Percentiles rank a stretch among this genome's conserved stretches.
These are phyloP conservation scores for Rhodofomes roseus DNA, from an alignment of 1,284 basidiomycete species.

Conservation along the genomic window DNA sequence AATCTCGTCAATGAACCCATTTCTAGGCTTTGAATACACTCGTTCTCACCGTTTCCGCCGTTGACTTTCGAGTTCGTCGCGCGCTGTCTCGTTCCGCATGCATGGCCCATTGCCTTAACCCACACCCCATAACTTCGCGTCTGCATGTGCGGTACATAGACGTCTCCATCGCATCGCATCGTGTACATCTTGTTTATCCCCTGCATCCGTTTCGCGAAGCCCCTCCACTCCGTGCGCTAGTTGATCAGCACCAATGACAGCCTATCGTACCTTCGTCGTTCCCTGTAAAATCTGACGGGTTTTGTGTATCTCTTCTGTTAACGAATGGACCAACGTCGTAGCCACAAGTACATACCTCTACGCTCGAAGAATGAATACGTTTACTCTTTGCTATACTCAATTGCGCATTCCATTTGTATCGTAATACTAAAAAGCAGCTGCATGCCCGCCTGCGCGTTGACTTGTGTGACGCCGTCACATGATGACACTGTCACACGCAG, in stretches of 20 bases:
- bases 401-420: too few relatives aligned
- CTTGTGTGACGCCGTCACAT: not conserved
- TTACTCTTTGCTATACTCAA: too few relatives aligned
- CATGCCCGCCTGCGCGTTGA: not conserved
- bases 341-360: not conserved
- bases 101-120: conserved; percentile 12
- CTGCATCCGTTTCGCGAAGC: conserved; percentile 9
- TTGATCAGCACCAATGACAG: conserved; percentile 21
- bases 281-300: conserved; percentile 26
- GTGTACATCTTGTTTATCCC: conserved; percentile 5
- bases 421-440: too few relatives aligned
- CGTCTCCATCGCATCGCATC: conserved; percentile 19
- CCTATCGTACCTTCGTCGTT: conserved; percentile 15
- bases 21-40: conserved; percentile 21
- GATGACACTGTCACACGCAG: not conserved
- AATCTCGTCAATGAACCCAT: conserved; percentile 14
- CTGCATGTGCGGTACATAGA: conserved; percentile 26
- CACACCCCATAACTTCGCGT: conserved; percentile 21
- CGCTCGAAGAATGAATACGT: not conserved
- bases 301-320: conserved; percentile 13
- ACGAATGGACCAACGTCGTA: not conserved
- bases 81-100: conserved; percentile 21
- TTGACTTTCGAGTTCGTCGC: conserved; percentile 10
- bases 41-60: conserved; percentile 11
- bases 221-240: conserved; percentile 16